Evolutionary conservation across 108 stramenopile species (phyloP), one percentile per base, ranked within the genome.

Genomic region (Fistulifera solaris): DNA sequence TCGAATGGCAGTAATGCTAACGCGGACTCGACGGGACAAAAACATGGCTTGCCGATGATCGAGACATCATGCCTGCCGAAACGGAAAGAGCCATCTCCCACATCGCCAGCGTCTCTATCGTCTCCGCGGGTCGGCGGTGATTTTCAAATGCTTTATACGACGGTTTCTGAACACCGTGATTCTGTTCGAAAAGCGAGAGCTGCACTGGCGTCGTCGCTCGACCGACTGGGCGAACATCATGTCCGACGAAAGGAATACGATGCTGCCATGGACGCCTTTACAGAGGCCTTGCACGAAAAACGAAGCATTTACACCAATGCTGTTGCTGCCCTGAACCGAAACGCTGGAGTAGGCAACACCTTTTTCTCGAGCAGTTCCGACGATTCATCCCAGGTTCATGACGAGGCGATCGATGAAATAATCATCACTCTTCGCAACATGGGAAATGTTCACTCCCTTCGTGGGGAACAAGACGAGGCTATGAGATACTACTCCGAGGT

Each of bases 401-500:
- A 77, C 27, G 56, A 76, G 8, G 60, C 70, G 18, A 68, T 83
- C 21, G 79, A 81, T 47, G 80, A 81, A 40, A 76, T 84, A 27
- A 75, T 82, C 28, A 56, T 58, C 14, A 84, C 82, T 10, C 57
- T 88, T 26, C 62, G 76, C 27, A 88, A 77, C 54, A 73, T 88
- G 52, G 86, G 86, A 12, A 83, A 81, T 42, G 86, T 88, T 17
- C 83, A 88, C 51, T 88, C 82, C 15, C 61, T 88, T 4, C 66
- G 86, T 10, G 80, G 80, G 5, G 82, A 88, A 56, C 80, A 88
- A 21, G 73, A 69, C 44, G 77, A 76, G 48, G 86, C 86, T 16
- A 83, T 84, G 75, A 40, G 78, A 54, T 83, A 84, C 43, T 88
- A 73, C 51, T 67, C 78, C 11, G 86, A 88, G 65, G 80, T 83